These are phyloP conservation scores for Podaxis sp. DNA, from an alignment of 768 basidiomycete genomes.

Conservation along the genomic window DNA sequence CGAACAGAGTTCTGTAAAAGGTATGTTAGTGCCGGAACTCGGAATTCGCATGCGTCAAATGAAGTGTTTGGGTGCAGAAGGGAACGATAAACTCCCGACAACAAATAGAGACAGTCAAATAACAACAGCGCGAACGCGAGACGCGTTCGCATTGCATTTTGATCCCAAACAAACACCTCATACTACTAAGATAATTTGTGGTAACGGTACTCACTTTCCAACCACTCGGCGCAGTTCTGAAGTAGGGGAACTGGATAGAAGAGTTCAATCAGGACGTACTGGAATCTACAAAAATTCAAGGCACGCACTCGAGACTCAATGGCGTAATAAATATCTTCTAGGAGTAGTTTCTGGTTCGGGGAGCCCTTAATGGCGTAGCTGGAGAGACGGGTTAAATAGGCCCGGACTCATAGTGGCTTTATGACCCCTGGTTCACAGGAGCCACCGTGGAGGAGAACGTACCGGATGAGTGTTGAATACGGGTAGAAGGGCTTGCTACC, in stretches of 20 bases:
- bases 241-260: constrained; percentile 75
- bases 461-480: constrained; percentile 90
- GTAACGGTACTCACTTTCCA: constrained; percentile 71
- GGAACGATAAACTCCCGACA: constrained; percentile 41
- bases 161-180: constrained; percentile 17
- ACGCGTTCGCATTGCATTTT: constrained; percentile 28
- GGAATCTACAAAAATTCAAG: constrained; percentile 5
- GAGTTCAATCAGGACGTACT: constrained; percentile 18
- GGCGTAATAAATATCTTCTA: constrained; percentile 91
- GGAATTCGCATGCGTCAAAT: constrained; percentile 23
- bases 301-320: constrained; percentile 80
- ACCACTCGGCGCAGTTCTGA: constrained; percentile 82
- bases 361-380: constrained; percentile 93
- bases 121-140: constrained; percentile 63
- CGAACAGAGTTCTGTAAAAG: constrained; percentile 78
- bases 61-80: constrained; percentile 30
- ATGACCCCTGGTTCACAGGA: neutral
- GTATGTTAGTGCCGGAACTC: constrained; percentile 26
- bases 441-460: constrained; percentile 26
- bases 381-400: constrained; percentile 18
- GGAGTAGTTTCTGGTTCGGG: constrained; percentile 78
- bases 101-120: constrained; percentile 65
- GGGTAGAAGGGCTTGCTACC: constrained; percentile 91
- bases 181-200: constrained; percentile 8
- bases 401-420: constrained; percentile 13